Evolutionary conservation across 768 basidiomycete species (phyloP).

Genomic region (Grammothele lineata): DNA sequence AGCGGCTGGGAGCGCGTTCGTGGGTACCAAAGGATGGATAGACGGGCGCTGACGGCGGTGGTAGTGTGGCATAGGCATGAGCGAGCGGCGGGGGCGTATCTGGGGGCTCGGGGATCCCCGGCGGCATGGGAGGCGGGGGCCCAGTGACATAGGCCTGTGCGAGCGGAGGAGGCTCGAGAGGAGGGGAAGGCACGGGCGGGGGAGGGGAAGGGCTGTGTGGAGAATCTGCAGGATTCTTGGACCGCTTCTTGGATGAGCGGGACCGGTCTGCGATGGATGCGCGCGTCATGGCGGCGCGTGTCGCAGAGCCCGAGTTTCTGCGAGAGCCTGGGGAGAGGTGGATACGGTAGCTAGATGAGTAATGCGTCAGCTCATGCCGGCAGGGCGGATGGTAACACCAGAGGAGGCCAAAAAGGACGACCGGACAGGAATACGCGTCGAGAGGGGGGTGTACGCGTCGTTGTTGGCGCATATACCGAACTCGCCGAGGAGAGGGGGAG

Average conservation of each 20-base stretch:
- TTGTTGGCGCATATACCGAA: too few relatives aligned
- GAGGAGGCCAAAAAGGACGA: too few relatives aligned
- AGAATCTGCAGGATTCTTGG: constrained; percentile 8
- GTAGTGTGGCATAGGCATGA: constrained; percentile 23
- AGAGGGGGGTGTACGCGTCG: too few relatives aligned
- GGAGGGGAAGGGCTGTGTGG: constrained; percentile 5
- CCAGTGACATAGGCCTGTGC: constrained; percentile 17
- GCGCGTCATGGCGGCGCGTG: constrained; percentile 54
- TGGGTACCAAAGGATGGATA: constrained; percentile 2
- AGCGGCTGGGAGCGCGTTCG: constrained; percentile 13
- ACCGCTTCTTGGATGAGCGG: constrained; percentile 14
- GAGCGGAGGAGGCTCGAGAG: constrained; percentile 23
- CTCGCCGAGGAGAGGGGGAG: too few relatives aligned
- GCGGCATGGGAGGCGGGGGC: constrained; percentile 4
- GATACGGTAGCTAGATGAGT: constrained; percentile 60
- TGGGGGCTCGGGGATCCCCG: constrained; percentile 19
- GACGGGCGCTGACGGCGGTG: constrained; percentile 18
- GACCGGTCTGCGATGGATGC: constrained; percentile 19
- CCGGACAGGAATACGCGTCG: too few relatives aligned
- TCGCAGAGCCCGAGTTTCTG: constrained; percentile 50
- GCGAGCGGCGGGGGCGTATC: constrained; percentile 29
- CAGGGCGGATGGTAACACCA: neutral
- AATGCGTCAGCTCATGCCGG: neutral
- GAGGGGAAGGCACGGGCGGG: constrained; percentile 12
- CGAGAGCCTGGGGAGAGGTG: constrained; percentile 79